Evolutionary conservation across 2,329 filamentous ascomycete genomes (phyloP).

Genomic region (Fusarium nanum): DNA sequence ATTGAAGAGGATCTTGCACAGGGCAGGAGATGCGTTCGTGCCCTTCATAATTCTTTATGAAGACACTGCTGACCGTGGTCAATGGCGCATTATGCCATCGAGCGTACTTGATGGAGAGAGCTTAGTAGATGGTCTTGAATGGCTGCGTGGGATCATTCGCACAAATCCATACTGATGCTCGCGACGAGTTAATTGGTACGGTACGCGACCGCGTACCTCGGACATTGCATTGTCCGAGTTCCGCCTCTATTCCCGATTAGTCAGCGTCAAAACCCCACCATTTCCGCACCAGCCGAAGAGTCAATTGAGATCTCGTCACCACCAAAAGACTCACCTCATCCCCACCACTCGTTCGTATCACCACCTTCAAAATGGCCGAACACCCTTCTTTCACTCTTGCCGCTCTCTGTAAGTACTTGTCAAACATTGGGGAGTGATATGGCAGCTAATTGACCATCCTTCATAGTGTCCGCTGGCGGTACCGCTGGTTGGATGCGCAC

Average conservation of each 20-base stretch:
- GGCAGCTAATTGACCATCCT: neutral
- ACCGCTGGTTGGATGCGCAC: conserved; percentile 44
- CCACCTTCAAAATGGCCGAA: conserved; percentile 50
- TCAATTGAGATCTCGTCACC: neutral
- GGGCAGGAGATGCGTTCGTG: conserved; percentile 3
- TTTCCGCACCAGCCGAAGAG: neutral
- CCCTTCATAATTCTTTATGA: accelerated
- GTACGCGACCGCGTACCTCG: neutral
- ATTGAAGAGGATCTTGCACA: neutral
- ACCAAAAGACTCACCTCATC: neutral
- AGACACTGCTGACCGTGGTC: neutral
- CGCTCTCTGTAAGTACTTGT: conserved; percentile 52
- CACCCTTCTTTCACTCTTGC: conserved; percentile 57
- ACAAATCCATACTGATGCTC: neutral
- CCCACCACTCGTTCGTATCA: neutral
- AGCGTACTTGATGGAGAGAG: neutral
- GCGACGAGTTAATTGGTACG: neutral
- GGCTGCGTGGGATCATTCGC: neutral
- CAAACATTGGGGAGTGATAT: too few relatives aligned
- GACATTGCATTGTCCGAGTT: neutral
- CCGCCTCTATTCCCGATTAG: neutral
- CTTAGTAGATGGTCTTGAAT: neutral
- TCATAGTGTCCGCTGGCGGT: conserved; percentile 42
- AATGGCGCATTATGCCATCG: neutral
- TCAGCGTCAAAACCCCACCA: neutral